Evolutionary conservation across 768 basidiomycete genomes (phyloP), one percentile per base, ranked within the genome.

Genomic region (Gloeostereum incarnatum): DNA sequence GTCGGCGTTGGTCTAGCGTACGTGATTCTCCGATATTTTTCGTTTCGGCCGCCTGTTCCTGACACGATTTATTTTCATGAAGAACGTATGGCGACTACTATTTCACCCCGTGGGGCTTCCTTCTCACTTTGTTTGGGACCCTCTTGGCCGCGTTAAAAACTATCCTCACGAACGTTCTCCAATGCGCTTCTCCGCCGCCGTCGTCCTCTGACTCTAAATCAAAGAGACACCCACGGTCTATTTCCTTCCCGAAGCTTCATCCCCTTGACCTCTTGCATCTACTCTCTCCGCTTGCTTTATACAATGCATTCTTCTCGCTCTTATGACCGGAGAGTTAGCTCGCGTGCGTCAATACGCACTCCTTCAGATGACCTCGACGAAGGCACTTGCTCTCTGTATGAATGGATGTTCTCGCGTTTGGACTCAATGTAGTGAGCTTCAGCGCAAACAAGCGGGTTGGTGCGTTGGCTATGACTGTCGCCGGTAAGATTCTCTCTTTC

Each of bases 81-180:
- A 92, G 89, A 9, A 96, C 92, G 5, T 94, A 90, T 41, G 96
- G 93, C 38, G 93, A 97, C 53, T 98, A 96, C 60, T 84, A 89
- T 50, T 96, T 84, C 59, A 96, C 91, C 1, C 57, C 66, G 2
- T 76, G 75, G 57, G 96, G 96, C 4, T 75, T 98, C 41, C 48
- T 87, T 52, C 69, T 99, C 16, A 97, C 96, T 0, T 69, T 99
- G 10, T 60, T 92, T 13, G 96, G 96, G 31, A 91, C 94, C 0
- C 55, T 94, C 38, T 74, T 99, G 25, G 96, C 96, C 4, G 84
- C 96, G 6, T 62, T 96, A 38, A 98, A 98, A 58, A 96, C 94
- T 0, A 82, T 97, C 31, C 75, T 82, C 46, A 97, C 94, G 8
- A 88, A 92, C 55, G 61, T 85, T 45, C 76, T 83, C 1, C 85